Conservation (phyloP, 2,329 filamentous ascomycete species). For the Fusarium palustre region DNA sequence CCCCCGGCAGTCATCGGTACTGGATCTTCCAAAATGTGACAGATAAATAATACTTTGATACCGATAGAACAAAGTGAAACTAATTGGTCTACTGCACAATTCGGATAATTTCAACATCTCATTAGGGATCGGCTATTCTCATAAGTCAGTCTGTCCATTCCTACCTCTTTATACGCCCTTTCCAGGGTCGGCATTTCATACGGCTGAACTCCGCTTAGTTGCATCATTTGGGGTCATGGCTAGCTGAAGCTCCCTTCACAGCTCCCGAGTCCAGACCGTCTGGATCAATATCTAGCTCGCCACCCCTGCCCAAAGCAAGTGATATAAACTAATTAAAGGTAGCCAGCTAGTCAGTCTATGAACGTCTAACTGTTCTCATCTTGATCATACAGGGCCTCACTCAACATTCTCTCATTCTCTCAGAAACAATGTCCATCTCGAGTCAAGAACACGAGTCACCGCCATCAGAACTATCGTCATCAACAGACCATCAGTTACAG, state of each 20-base stretch:
- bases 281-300: constrained; percentile 14
- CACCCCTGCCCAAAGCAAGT: constrained; percentile 5
- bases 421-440: constrained; percentile 4
- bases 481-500: background rate
- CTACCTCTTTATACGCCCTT: background rate
- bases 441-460: constrained; percentile 1
- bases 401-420: background rate
- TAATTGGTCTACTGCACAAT: background rate
- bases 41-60: background rate
- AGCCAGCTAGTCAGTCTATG: background rate
- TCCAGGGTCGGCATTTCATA: background rate
- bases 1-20: background rate
- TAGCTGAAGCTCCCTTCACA: constrained; percentile 6
- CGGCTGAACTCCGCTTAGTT: constrained; percentile 31
- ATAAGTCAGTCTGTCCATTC: background rate
- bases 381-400: constrained; percentile 6
- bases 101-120: background rate
- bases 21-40: background rate
- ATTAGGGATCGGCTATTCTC: background rate
- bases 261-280: constrained; percentile 17
- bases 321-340: background rate
- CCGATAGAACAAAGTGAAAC: background rate
- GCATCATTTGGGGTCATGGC: constrained; percentile 13
- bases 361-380: background rate
- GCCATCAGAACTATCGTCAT: background rate